Base-by-base conservation (phyloP, 208 protist species). In the Leishmania braziliensis region DNA sequence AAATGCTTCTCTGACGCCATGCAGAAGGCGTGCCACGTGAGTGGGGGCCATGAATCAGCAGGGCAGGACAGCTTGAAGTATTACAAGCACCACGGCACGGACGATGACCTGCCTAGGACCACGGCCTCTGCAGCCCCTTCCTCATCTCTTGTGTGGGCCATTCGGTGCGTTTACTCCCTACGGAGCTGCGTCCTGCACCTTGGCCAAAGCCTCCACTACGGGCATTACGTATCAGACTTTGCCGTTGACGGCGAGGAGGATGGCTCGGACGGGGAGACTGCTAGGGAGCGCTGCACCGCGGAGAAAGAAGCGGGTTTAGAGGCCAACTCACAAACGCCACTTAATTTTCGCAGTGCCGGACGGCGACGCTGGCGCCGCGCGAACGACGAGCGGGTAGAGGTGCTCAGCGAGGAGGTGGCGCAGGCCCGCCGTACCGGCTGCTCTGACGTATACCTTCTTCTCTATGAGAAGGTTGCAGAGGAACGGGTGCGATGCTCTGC, bases 141-240 rank as follows among this genome's bases (percentile, higher is more conserved):
- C 53, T 51, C 70, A 43, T 36, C 56, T 48, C n/a, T 26, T 62
- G 78, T 54, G 63, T 78, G 58, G 68, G 90, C 50, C 71, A 85
- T 71, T 71, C 84, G 60, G 58, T 89, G 62, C 69, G 86, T 76
- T n/a, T 95, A 94, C 74, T 80, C 68, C 0, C 82, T 95, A 14
- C 81, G 85, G 29, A 86, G 88, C 56, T 73, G 82, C 39, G 89
- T 95, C 12, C 74, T 88, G 53, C 92, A 95, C 72, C 82, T 90
- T n/a, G 92, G 92, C 18, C 43, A 43, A 3, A 84, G 75, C 26
- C 83, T 93, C 6, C 73, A 92, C 66, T 88, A 72, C 62, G 92
- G 92, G 10, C 92, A 95, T 84, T 95, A 95, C 84, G 83, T 93
- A 2, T 79, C 92, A 8, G 86, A 93, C 66, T 96, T 96, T 56